Percentiles rank a stretch among this genome's conserved stretches.
phyloP scores from a whole-genome alignment of 148 eudicot genomes.

The Polygonum maritimum region DNA sequence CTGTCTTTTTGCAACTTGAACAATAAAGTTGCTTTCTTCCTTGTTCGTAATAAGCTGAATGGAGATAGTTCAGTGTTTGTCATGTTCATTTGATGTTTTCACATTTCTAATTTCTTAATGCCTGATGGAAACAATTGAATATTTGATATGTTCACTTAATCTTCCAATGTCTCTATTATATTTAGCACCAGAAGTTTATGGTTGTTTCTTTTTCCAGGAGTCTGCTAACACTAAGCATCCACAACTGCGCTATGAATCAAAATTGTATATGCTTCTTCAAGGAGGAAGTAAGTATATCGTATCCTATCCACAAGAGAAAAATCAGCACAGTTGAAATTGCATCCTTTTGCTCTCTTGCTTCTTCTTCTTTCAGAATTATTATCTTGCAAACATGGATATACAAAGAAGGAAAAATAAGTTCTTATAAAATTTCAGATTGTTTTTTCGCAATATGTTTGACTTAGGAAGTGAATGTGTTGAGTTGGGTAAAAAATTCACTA shows the following conservation, averaged over 20 bases:
- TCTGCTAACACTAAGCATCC: constrained; percentile 92
- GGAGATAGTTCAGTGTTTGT: not conserved
- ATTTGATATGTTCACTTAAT: not conserved
- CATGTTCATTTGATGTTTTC: not conserved
- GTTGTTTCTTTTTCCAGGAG: constrained; percentile 45
- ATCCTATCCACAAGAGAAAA: not conserved
- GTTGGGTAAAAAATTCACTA: not conserved
- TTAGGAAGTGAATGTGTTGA: not conserved
- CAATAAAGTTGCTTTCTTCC: not conserved
- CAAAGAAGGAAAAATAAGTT: not conserved
- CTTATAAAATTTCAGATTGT: not conserved
- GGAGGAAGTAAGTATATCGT: constrained; percentile 75
- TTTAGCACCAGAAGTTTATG: not conserved
- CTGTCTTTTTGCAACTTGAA: not conserved
- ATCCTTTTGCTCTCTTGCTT: not conserved
- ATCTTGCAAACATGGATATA: not conserved
- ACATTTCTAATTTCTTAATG: not conserved
- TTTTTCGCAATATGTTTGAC: not conserved
- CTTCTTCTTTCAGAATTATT: not conserved
- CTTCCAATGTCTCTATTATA: not conserved
- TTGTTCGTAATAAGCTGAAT: not conserved
- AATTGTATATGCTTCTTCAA: constrained; percentile 82
- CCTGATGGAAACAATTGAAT: not conserved
- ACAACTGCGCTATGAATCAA: constrained; percentile 93
- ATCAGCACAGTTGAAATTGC: not conserved